Evolutionary conservation across 176 grass and related monocot species (phyloP), one percentile per base, ranked within the genome.

Genomic region (Oryza glaberrima): DNA sequence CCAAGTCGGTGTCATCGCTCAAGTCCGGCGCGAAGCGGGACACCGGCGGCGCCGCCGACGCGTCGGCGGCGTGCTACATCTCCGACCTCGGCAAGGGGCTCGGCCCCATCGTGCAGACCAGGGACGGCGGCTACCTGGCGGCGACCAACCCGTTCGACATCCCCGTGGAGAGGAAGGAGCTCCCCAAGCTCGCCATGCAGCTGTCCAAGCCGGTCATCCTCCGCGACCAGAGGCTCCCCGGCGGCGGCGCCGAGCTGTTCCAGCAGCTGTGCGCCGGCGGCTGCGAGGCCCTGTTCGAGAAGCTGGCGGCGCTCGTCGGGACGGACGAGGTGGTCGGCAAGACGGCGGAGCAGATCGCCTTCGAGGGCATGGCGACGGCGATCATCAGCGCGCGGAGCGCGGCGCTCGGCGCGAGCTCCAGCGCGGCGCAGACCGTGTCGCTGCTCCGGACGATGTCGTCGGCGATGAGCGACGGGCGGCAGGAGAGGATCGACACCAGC

Each of bases 121-220:
- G 88, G 44, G 96, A 99, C 15, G 96, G 93, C 78, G 96, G 96
- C 17, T 99, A 91, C 84, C 80, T 99, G 3, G 78, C 93, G 0
- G 86, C 93, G 6, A 94, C 80, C 84, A 98, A 98, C 81, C 91
- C 93, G n/a, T 95, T 98, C 48, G 91, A 98, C 61, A 66, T 85
- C n/a, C 86, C 87, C 4, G 87, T 94, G 9, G 56, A 10, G 34
- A 90, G 82, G 75, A 95, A 90, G 76, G 91, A 93, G 40, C 67
- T 83, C 6, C 93, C 93, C 10, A 98, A 95, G 79, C 96, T 98
- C 49, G 87, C 96, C 46, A 98, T 98, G 91, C 96, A 98, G 19
- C 88, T 95, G 19, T 98, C 96, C 17, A 94, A 92, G 73, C 90
- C 91, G 10, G 90, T 98, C 71, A 72, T 98, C 14, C 91, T 98